Evolutionary conservation across 1,284 basidiomycete species (phyloP), one percentile per base, ranked within the genome.

Genomic region (Cryptococcus sp.): DNA sequence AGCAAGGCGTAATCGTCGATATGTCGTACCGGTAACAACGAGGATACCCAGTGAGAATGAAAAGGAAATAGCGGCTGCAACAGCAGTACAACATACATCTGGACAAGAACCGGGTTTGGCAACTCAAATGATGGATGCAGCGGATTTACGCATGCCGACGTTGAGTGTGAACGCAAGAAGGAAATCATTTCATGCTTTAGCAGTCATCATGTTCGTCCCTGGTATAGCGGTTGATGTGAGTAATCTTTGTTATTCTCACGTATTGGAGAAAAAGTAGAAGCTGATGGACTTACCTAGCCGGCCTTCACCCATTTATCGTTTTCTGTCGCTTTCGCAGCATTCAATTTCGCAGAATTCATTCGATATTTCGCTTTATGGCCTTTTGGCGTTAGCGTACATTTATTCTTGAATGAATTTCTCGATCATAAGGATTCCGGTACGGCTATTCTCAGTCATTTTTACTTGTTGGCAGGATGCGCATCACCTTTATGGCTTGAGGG

Each of bases 351-450:
- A 54, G 93, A 97, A 78, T 97, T 96, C 78, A 83, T 95, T 61
- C 88, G 96, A 50, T 99, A 98, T 77, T 99, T 98, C 77, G 96
- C 96, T 36, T 83, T 98, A 35, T 98, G 95, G 77, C 96, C 96
- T 3, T 89, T 98, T 66, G 93, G 94, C 6, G 95, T 90, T 4
- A 82, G 86, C 10, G 84, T 99, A 32, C 96, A 99, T 78, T 79
- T 98, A 58, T 99, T 99, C 78, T 86, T 98, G 83, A 89, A 88
- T 78, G 95, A 98, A 76, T 99, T 99, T 70, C 80, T 98, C 70
- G 96, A 99, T 82, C 77, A 88, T 65, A 93, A 94, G 79, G 96
- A 99, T 75, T 84, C 86, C 48, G 96, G 96, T 4, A 96, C 95
- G 7, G 96, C 94, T 10, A 96, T 98, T 65, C 76, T 99, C 59